Base-by-base conservation (phyloP, 1,284 basidiomycete species). In the Cystobasidium pallidum region DNA sequence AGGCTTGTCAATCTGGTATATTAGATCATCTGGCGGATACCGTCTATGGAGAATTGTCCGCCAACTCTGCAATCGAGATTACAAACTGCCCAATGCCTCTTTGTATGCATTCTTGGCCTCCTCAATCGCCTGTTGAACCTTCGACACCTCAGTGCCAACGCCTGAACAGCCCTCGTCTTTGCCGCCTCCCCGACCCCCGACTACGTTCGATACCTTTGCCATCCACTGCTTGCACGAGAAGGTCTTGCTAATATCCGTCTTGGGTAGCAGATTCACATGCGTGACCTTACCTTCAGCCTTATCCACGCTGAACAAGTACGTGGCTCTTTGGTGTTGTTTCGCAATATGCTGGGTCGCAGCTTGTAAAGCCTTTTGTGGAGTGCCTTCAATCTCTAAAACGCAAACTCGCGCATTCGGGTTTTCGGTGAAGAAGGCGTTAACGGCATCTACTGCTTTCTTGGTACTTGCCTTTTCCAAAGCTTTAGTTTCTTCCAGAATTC, bases 181-280 rank as follows among this genome's bases (percentile, higher is more conserved):
- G 24, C 94, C 94, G 73, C 94, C 94, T 72, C 91, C 91, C 91
- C 92, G 77, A 13, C 94, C 94, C 47, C 93, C 92, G 15, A 96
- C 77, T 4, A 94, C 82, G 57, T 88, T 88, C 8, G 86, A 84
- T 7, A 94, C 88, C 68, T 86, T 86, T n/a, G 84, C 82, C 36
- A 93, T 89, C 94, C 94, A 97, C 28, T 81, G 83, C 75, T 91
- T 89, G 30, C 90, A 92, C 80, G 92, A 89, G 64, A 91, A 84
- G 8, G 88, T 87, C 77, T 82, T 82, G 67, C 82, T 77, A n/a
- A 83, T 77, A 76, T 86, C 85, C 24, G 80, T 83, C 79, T 89
- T 90, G 0, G 94, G 88, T 55, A 98, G 85, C 78, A 85, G 89
- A 82, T 97, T 98, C 71, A 89, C 88, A 80, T 98, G 94, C 1